Conservation (phyloP, 1,284 basidiomycete species). For the Paramarasmius palmivorus region DNA sequence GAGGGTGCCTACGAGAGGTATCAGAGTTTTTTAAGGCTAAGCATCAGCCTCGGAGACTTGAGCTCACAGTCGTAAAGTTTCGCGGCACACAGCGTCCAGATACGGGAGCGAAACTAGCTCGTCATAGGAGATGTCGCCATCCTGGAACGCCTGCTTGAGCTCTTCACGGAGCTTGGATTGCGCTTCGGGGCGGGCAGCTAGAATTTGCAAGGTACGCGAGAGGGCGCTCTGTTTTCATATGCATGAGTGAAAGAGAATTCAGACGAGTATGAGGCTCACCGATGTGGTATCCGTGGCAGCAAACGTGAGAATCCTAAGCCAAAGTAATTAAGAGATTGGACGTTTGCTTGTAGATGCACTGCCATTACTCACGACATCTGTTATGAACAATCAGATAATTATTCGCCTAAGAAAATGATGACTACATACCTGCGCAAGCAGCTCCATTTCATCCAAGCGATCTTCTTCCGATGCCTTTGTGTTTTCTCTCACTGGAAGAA, state of each 20-base stretch:
- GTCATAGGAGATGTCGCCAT: conserved; percentile 26
- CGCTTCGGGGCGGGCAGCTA: conserved; percentile 22
- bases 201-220: conserved; percentile 21
- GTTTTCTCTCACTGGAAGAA: conserved; percentile 32
- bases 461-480: conserved; percentile 30
- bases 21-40: conserved; percentile 25
- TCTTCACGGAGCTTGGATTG: conserved; percentile 26
- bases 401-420: not conserved
- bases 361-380: conserved; percentile 17
- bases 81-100: conserved; percentile 34
- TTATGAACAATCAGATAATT: not conserved
- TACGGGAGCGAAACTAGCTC: conserved; percentile 31
- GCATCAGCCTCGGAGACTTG: conserved; percentile 12
- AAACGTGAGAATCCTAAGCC: conserved; percentile 26
- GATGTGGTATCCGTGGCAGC: conserved; percentile 32
- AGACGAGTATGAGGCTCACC: not conserved
- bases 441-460: conserved; percentile 31
- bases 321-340: not conserved
- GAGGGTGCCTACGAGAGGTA: not conserved
- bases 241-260: not conserved
- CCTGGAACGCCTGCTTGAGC: conserved; percentile 17
- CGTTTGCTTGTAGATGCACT: too few relatives aligned
- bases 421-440: conserved; percentile 24
- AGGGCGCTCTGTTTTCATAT: conserved; percentile 20
- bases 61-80: conserved; percentile 35